These are phyloP conservation scores for Pseudocercospora musae DNA, from an alignment of 2,329 filamentous ascomycete genomes.

Conservation along the genomic window DNA sequence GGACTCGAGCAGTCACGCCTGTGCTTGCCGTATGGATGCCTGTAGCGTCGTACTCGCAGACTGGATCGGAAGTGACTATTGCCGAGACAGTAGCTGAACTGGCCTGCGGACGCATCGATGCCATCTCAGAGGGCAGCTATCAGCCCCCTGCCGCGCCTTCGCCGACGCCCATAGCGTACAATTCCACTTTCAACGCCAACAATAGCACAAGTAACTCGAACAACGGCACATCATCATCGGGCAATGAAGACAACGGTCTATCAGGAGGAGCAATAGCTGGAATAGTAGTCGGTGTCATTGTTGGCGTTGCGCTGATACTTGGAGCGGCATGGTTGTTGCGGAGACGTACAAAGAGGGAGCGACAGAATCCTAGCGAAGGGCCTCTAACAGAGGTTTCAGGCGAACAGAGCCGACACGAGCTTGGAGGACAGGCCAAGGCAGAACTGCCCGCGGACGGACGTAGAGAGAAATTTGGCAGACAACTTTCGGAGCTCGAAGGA, in stretches of 20 bases:
- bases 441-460: neutral
- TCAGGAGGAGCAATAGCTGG: slow-evolving; percentile 10
- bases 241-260: neutral
- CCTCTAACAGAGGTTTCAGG: neutral
- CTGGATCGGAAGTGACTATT: neutral
- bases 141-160: neutral
- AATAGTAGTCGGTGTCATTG: slow-evolving; percentile 1
- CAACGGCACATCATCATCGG: neutral
- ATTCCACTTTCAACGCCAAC: neutral
- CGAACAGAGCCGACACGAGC: neutral
- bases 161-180: slow-evolving; percentile 7
- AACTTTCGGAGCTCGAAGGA: neutral
- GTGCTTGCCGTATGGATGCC: slow-evolving; percentile 1
- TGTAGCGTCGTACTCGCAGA: neutral
- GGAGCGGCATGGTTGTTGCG: neutral
- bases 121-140: slow-evolving; percentile 5
- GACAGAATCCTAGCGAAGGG: neutral
- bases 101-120: slow-evolving; percentile 4
- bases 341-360: neutral
- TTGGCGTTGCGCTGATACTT: neutral
- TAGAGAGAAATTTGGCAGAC: neutral
- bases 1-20: slow-evolving; percentile 4
- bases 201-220: neutral
- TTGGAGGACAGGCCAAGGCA: neutral
- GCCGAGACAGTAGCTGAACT: neutral